Conservation (phyloP, 2,329 filamentous ascomycete species). For the Fusarium kyushuense region DNA sequence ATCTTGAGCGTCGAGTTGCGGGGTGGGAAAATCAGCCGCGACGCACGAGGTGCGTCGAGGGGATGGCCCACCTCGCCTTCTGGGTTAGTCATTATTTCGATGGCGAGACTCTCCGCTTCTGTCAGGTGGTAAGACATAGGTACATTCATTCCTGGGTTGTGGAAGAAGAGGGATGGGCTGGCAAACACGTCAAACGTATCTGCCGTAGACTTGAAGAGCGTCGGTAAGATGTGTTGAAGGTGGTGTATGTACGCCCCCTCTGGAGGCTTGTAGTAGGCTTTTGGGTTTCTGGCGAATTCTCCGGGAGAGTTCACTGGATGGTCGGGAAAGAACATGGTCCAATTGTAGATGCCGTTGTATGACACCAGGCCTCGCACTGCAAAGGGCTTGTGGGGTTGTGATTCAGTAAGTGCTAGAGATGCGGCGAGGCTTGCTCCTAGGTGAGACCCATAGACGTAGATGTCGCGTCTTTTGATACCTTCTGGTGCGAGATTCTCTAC, state of each 20-base stretch:
- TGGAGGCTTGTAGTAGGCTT: slow-evolving; percentile 21
- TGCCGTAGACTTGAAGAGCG: slow-evolving; percentile 62
- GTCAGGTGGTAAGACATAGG: slow-evolving; percentile 60
- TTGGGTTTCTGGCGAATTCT: slow-evolving; percentile 32
- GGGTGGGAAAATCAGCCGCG: slow-evolving; percentile 63
- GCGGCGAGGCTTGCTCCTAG: slow-evolving; percentile 69
- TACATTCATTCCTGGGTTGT: slow-evolving; percentile 61
- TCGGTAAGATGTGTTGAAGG: slow-evolving; percentile 53
- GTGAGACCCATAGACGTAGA: slow-evolving; percentile 66
- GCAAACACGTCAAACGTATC: slow-evolving; percentile 71
- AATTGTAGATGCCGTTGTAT: slow-evolving; percentile 73
- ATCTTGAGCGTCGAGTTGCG: slow-evolving; percentile 61
- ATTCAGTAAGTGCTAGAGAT: slow-evolving; percentile 69
- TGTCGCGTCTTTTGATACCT: slow-evolving; percentile 51
- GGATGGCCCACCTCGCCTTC: slow-evolving; percentile 8
- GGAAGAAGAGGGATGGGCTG: slow-evolving; percentile 70
- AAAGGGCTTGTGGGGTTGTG: slow-evolving; percentile 57
- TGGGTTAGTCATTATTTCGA: slow-evolving; percentile 45
- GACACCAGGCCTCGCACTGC: slow-evolving; percentile 66
- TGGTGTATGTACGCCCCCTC: slow-evolving; percentile 54
- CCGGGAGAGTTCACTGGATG: slow-evolving; percentile 58
- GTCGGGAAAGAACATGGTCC: slow-evolving; percentile 70
- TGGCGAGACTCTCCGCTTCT: slow-evolving; percentile 44
- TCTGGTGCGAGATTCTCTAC: slow-evolving; percentile 57
- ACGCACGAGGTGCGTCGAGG: slow-evolving; percentile 54